Evolutionary conservation across 2,329 filamentous ascomycete species (phyloP).

Genomic region (Ophiosphaerella korrae): DNA sequence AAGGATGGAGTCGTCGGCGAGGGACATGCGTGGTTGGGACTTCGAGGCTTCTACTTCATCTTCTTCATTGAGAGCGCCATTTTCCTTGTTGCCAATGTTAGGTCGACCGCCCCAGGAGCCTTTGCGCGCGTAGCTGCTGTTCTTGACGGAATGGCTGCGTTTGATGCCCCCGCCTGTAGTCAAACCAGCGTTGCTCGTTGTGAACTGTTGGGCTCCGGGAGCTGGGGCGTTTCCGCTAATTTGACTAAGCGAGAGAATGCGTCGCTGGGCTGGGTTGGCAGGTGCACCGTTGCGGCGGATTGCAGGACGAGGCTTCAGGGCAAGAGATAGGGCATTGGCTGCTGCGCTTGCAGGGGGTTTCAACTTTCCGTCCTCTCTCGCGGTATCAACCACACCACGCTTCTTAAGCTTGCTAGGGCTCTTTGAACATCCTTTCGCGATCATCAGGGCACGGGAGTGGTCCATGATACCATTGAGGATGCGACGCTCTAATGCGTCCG

Average conservation of each 20-base stretch:
- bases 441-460: slow-evolving; percentile 88
- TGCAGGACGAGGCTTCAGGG: slow-evolving; percentile 55
- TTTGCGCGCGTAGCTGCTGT: slow-evolving; percentile 40
- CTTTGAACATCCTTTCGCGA: slow-evolving; percentile 64
- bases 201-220: slow-evolving; percentile 49
- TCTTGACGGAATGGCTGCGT: slow-evolving; percentile 50
- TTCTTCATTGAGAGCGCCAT: slow-evolving; percentile 52
- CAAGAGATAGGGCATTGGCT: slow-evolving; percentile 50
- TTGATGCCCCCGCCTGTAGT: slow-evolving; percentile 59
- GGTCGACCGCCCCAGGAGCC: slow-evolving; percentile 44
- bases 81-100: slow-evolving; percentile 53
- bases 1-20: slow-evolving; percentile 29
- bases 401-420: slow-evolving; percentile 43
- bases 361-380: slow-evolving; percentile 42
- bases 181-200: slow-evolving; percentile 32
- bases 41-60: slow-evolving; percentile 44
- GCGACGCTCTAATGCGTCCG: slow-evolving; percentile 85
- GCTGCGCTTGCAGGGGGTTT: slow-evolving; percentile 43
- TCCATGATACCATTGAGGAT: slow-evolving; percentile 96
- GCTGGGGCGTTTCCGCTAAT: slow-evolving; percentile 75
- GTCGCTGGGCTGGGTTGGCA: slow-evolving; percentile 57
- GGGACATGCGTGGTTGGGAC: slow-evolving; percentile 10
- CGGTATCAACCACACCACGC: slow-evolving; percentile 37
- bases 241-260: slow-evolving; percentile 89
- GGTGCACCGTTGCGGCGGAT: slow-evolving; percentile 48